Conservation (phyloP, 1,139 yeast genomes). For the Kodamaea suecica region DNA sequence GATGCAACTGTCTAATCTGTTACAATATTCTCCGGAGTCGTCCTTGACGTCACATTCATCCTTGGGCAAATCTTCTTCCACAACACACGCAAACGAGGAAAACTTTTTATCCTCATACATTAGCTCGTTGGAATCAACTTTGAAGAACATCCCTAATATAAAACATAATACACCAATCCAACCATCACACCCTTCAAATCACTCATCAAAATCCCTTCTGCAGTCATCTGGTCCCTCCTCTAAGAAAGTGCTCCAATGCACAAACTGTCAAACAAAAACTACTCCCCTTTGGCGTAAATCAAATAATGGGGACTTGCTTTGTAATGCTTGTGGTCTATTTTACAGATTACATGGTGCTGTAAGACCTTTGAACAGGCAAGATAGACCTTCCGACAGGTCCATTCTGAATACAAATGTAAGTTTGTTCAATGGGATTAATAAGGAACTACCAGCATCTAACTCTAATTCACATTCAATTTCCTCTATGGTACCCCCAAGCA, state of each 20-base stretch:
- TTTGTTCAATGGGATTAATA: constrained; percentile 22
- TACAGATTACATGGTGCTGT: constrained; percentile 46
- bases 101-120: constrained; percentile 41
- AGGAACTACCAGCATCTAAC: background rate
- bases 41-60: constrained; percentile 14
- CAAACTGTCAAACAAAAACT: constrained; percentile 45
- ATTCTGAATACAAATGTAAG: constrained; percentile 11
- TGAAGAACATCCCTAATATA: constrained; percentile 14
- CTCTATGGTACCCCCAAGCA: constrained; percentile 2
- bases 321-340: constrained; percentile 50
- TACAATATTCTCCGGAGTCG: constrained; percentile 11
- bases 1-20: constrained; percentile 3
- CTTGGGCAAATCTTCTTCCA: background rate
- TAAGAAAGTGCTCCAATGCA: constrained; percentile 36
- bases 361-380: constrained; percentile 33
- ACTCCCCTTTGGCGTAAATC: constrained; percentile 49
- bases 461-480: background rate
- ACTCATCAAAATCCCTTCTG: background rate
- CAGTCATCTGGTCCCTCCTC: background rate
- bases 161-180: constrained; percentile 1
- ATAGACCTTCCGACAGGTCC: constrained; percentile 7
- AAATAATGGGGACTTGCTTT: constrained; percentile 42
- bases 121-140: constrained; percentile 37
- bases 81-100: constrained; percentile 13
- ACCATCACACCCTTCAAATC: constrained; percentile 1